Base-by-base conservation (phyloP, 208 protist species). In the Crithidia thermophila region DNA sequence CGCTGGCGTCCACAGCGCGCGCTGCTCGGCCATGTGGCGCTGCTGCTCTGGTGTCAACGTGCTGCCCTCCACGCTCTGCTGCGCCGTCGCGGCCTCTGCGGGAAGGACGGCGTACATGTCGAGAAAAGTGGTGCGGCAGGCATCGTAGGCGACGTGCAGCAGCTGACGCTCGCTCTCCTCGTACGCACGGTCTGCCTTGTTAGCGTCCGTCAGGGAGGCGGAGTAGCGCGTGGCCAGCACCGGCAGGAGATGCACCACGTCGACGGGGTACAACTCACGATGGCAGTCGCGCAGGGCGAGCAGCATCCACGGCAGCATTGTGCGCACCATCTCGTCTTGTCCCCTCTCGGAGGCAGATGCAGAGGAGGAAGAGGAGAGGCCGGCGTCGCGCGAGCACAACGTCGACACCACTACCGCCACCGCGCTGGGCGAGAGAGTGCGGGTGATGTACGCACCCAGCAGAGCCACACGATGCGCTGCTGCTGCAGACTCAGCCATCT, bases 191-290 rank as follows among this genome's bases (percentile, higher is more conserved):
- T n/a, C n/a, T n/a, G n/a, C n/a, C n/a, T n/a, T n/a, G 49, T 16
- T 76, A 25, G 21, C 28, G 23, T 67, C 23, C 66, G 57, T 56
- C 68, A 21, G 37, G 31, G 46, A 18, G 14, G 42, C 39, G 18
- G 65, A 49, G 63, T 90, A 78, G 37, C 56, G 61, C 52, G 66
- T 34, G 6, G 83, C 40, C 30, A 94, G 69, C 13, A 64, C 30
- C 8, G 78, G 72, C 58, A 94, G 67, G 27, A 91, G 40, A 46
- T 82, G 76, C 23, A 92, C 71, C 0, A 91, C 74, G 52, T 94
- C 89, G 27, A 89, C 83, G 21, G 89, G 89, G 67, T 91, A 91
- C 25, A 94, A 59, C 43, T 90, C 77, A 13, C 69, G 36, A 16
- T 73, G 69, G 21, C 53, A 25, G 13, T 53, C 56, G 11, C 67